Percentiles rank a stretch among this genome's conserved stretches.
Conservation (phyloP, 164 flowering plant genomes). For the Piper betle region DNA sequence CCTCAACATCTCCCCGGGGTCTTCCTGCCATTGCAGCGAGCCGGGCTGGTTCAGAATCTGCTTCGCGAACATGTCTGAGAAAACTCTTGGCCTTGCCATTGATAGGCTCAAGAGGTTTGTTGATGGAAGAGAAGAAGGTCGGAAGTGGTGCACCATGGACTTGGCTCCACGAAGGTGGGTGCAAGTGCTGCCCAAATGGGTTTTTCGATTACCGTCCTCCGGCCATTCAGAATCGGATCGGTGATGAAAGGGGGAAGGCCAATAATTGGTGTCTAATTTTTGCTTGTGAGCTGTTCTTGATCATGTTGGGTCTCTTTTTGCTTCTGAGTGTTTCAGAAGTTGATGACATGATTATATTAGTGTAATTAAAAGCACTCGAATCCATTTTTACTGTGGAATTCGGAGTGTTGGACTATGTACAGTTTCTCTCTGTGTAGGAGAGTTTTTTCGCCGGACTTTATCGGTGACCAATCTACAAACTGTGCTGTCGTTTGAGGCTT, state of each 20-base stretch:
- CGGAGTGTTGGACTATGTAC: background rate
- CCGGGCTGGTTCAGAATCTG: conserved; percentile 95
- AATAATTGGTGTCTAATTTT: too few species aligned
- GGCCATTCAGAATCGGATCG: background rate
- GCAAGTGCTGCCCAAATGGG: conserved; percentile 35
- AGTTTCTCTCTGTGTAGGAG: background rate
- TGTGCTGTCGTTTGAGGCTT: too few species aligned
- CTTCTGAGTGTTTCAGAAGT: background rate
- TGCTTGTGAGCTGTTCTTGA: too few species aligned
- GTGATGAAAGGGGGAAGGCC: background rate
- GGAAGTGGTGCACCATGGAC: too few species aligned
- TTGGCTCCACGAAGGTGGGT: conserved; percentile 8
- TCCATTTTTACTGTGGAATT: background rate
- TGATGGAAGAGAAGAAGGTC: background rate
- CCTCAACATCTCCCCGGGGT: conserved; percentile 74
- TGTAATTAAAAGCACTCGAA: conserved; percentile 1
- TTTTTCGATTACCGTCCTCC: conserved; percentile 28
- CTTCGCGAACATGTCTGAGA: conserved; percentile 75
- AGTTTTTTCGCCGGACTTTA: background rate
- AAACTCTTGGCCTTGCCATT: conserved; percentile 46
- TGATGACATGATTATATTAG: background rate
- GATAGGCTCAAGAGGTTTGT: conserved; percentile 36
- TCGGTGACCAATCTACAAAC: background rate
- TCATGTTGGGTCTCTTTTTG: background rate
- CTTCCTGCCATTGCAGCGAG: conserved; percentile 79